Evolutionary conservation across 73 alveolate species (phyloP).

Genomic region (Paramecium sonneborni): DNA sequence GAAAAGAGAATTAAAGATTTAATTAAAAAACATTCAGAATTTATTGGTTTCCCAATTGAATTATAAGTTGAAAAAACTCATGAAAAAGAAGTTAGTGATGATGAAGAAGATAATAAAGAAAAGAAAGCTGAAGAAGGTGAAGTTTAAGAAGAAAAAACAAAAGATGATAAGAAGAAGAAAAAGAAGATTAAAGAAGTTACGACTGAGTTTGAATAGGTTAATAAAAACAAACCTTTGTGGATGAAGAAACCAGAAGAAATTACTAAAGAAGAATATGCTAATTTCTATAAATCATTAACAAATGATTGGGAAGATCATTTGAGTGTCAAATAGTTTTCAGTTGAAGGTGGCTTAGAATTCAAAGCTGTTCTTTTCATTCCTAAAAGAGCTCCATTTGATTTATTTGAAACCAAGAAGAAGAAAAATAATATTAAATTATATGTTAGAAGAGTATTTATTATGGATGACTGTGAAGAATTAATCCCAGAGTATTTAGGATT

Average conservation of each 20-base stretch:
- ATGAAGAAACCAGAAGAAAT: constrained; percentile 97
- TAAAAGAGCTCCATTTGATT: constrained; percentile 99
- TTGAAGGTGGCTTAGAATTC: constrained; percentile 99
- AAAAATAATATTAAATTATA: constrained; percentile 96
- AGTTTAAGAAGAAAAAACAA: constrained; percentile 85
- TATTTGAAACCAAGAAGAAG: constrained; percentile 99
- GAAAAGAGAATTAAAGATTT: constrained; percentile 97
- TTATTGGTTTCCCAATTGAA: constrained; percentile 98
- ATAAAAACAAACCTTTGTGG: constrained; percentile 99
- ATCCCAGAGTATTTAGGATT: constrained; percentile 99
- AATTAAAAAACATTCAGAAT: constrained; percentile 98
- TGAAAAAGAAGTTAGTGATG: constrained; percentile 97
- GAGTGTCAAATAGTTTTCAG: constrained; percentile 98
- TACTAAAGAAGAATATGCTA: constrained; percentile 98
- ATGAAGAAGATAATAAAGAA: constrained; percentile 96
- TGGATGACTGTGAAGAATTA: constrained; percentile 99
- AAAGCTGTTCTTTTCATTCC: constrained; percentile 99
- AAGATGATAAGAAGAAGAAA: constrained; percentile 87
- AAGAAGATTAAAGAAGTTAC: constrained; percentile 98
- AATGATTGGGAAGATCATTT: constrained; percentile 99
- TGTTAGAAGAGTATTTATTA: constrained; percentile 99
- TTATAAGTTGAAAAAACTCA: constrained; percentile 95
- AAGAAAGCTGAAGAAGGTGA: constrained; percentile 84
- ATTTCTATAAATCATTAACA: constrained; percentile 97
- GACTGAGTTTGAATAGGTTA: constrained; percentile 97